Evolutionary conservation across 169 alveolate species (phyloP).

Genomic region (Plasmodium sp.): DNA sequence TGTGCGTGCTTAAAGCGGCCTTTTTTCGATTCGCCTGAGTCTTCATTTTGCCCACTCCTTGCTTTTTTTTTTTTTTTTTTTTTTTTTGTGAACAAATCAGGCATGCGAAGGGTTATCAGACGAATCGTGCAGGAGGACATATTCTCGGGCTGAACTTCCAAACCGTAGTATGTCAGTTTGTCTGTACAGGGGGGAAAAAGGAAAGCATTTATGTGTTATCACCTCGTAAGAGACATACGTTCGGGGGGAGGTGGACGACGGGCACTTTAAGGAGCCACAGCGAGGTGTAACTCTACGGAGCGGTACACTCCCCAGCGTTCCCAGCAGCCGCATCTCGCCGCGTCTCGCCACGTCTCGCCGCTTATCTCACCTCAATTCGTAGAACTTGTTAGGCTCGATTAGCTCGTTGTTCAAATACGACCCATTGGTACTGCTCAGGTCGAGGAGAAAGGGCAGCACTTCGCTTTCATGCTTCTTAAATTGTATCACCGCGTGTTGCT

Average conservation of each 20-base stretch:
- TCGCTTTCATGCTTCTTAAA: conserved; percentile 86
- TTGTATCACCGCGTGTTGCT: conserved; percentile 98
- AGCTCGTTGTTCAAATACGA: conserved; percentile 92
- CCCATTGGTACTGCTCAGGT: conserved; percentile 96
- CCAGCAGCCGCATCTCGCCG: not conserved
- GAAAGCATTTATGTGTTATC: not conserved
- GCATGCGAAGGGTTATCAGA: not conserved
- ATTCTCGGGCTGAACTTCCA: conserved; percentile 62
- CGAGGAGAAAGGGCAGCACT: conserved; percentile 94
- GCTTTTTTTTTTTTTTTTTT: not conserved
- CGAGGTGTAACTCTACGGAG: not conserved
- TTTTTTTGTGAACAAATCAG: conserved; percentile 17
- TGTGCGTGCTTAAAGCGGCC: not conserved
- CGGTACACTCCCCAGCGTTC: not conserved
- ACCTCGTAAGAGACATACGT: not conserved
- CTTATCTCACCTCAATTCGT: conserved; percentile 86
- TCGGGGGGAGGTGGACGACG: not conserved
- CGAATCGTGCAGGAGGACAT: conserved; percentile 38
- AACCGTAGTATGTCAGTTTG: conserved; percentile 39
- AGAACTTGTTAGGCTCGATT: conserved; percentile 93
- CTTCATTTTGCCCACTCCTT: not conserved
- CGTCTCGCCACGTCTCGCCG: not conserved
- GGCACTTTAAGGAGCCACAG: not conserved
- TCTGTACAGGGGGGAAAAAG: not conserved
- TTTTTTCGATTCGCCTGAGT: not conserved